Percentiles rank a stretch among this genome's conserved stretches.
Conservation (phyloP, 768 basidiomycete species). For the Fomitopsis pulvina region DNA sequence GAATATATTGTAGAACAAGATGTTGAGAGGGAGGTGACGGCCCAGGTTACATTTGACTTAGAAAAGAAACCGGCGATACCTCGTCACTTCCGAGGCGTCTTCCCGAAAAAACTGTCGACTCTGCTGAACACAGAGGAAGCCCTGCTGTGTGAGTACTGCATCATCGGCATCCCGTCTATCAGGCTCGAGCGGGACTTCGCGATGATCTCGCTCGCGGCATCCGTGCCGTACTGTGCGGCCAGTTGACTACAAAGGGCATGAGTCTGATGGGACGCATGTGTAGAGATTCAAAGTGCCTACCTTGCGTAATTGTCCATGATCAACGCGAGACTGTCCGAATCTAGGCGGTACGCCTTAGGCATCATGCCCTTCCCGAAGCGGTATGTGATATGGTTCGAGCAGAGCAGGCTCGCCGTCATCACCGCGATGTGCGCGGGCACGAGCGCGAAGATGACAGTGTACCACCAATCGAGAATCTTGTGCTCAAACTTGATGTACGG, state of each 20-base stretch:
- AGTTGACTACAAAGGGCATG: conserved; percentile 43
- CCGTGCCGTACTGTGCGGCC: conserved; percentile 65
- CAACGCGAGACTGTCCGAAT: conserved; percentile 66
- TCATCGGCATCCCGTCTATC: conserved; percentile 25
- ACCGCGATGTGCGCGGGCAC: conserved; percentile 62
- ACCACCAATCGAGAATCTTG: conserved; percentile 54
- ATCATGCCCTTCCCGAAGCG: conserved; percentile 86
- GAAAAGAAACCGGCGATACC: too few relatives aligned
- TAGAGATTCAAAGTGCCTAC: conserved; percentile 34
- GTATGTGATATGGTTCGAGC: conserved; percentile 81
- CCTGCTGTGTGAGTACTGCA: conserved; percentile 24
- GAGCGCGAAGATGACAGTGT: conserved; percentile 53
- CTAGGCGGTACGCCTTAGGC: conserved; percentile 76
- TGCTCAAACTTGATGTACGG: conserved; percentile 54
- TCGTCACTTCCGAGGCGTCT: too few relatives aligned
- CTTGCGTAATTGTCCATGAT: conserved; percentile 83
- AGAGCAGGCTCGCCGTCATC: conserved; percentile 60
- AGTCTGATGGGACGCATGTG: not conserved
- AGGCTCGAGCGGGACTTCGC: conserved; percentile 51
- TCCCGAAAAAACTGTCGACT: too few relatives aligned
- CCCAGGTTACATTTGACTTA: too few relatives aligned
- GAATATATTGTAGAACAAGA: too few relatives aligned
- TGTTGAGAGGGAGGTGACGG: too few relatives aligned
- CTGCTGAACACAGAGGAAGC: conserved; percentile 4
- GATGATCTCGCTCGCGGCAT: conserved; percentile 53